Percentiles rank a stretch among this genome's conserved stretches.
Conservation (phyloP, 768 basidiomycete species). For the Scleroderma citrinum region DNA sequence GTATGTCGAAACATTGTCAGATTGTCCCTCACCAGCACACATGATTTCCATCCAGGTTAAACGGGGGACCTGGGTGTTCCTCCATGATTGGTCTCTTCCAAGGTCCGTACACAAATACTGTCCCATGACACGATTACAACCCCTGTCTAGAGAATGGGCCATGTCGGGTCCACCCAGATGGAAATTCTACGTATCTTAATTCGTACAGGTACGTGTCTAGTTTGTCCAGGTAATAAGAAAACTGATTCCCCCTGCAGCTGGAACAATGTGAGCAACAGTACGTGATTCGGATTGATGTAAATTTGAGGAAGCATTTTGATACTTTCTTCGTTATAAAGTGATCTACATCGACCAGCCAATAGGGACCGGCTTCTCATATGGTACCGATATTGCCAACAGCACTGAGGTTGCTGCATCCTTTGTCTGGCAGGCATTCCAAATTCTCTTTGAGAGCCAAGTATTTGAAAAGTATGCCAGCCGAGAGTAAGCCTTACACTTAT, state of each 20-base stretch:
- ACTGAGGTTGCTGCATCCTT: constrained; percentile 45
- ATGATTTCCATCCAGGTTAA: constrained; percentile 33
- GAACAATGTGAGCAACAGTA: constrained; percentile 65
- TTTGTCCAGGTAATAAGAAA: not conserved
- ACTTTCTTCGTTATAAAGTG: constrained; percentile 32
- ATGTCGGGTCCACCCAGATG: constrained; percentile 52
- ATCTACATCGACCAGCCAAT: constrained; percentile 70
- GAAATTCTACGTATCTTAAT: constrained; percentile 46
- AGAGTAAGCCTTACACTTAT: constrained; percentile 35
- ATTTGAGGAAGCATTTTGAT: too few relatives aligned
- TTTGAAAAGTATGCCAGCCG: constrained; percentile 48
- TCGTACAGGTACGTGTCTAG: constrained; percentile 46
- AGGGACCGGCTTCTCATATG: constrained; percentile 60
- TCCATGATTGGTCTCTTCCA: constrained; percentile 64
- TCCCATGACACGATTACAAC: not conserved
- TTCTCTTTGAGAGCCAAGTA: constrained; percentile 50
- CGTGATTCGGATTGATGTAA: constrained; percentile 12
- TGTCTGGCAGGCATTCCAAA: constrained; percentile 59
- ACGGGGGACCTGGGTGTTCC: constrained; percentile 61
- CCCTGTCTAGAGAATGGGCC: constrained; percentile 51
- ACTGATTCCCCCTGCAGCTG: constrained; percentile 34
- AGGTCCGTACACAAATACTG: constrained; percentile 26
- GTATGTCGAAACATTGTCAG: constrained; percentile 27
- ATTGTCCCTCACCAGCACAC: not conserved
- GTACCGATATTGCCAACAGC: constrained; percentile 46